A percentile compares a stretch with the other conserved stretches of the same genome.
phyloP scores from a whole-genome alignment of 257 asterid species.

The Fraxinus americana region DNA sequence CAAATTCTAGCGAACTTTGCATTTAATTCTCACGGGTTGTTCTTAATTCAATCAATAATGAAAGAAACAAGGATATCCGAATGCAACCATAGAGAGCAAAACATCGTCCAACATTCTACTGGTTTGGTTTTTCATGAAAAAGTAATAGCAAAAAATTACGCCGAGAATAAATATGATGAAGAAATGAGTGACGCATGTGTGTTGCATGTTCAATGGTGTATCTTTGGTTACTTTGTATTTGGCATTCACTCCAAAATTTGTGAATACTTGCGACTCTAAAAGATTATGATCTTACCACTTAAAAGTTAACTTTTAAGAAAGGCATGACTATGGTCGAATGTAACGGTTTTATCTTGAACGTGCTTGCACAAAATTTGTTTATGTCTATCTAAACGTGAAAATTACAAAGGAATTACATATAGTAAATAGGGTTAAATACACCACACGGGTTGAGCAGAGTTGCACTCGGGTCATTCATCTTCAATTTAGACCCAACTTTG shows the following conservation, averaged over 20 bases:
- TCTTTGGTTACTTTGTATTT: too few species aligned
- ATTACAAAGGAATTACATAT: neutral
- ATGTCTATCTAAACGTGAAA: neutral
- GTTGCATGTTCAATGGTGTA: neutral
- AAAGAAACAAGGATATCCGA: constrained; percentile 7
- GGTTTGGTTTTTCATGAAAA: neutral
- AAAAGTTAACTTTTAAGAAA: too few species aligned
- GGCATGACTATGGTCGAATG: too few species aligned
- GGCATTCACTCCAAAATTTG: neutral
- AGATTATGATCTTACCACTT: too few species aligned
- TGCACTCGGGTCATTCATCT: neutral
- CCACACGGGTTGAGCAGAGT: neutral
- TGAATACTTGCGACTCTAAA: too few species aligned
- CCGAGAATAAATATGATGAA: too few species aligned
- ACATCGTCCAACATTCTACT: constrained; percentile 18
- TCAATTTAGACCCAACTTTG: too few species aligned
- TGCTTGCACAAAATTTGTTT: too few species aligned
- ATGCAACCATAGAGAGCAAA: constrained; percentile 21
- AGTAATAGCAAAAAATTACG: neutral
- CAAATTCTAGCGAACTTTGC: constrained; percentile 22
- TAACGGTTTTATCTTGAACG: too few species aligned
- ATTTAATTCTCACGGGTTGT: neutral
- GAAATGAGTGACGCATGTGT: neutral
- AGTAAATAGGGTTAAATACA: too few species aligned
- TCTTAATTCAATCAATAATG: constrained; percentile 22